Base-by-base conservation (phyloP, 2,329 filamentous ascomycete species). In the Colletotrichum sp. region DNA sequence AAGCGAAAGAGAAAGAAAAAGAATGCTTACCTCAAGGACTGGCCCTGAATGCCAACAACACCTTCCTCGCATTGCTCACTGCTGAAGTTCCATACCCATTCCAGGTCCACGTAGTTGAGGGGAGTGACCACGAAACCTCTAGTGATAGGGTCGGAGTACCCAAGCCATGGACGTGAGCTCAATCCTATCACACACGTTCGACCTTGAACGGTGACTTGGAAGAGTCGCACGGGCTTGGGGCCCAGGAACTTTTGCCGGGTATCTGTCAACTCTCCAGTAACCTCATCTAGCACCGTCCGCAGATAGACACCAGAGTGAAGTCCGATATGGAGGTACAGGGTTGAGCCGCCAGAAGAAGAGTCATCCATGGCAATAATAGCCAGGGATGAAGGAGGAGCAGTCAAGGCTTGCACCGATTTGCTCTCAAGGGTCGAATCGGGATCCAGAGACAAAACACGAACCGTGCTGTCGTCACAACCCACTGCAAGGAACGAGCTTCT, bases 331-430 rank as follows among this genome's bases (percentile, higher is more conserved):
- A 99, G 91, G 82, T 98, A 99, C 6, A 98, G 90, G 0, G 96
- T 98, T 13, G 93, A 95, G 21, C 96, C 95, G 28, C 96, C 96
- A 3, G 95, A 95, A 3, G 95, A 95, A 2, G 96, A 98, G 84
- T 99, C 97, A 16, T 95, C 92, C 96, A 99, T 99, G 9, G 95
- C 90, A 89, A 98, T 98, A 80, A 99, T 98, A 49, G 94, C 94
- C 59, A 99, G 87, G 1, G 95, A 93, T 15, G 95, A 98, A 9
- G 97, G 97, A 0, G 96, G 94, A 4, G 96, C 96, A 5, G 96
- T 98, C 78, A 99, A 87, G 18, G 96, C 96, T 84, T 99, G 97
- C 4, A 99, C 95, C 6, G 96, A 98, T 82, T 98, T 98, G 84
- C 94, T 97, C 84, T 98, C 95, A 13, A 99, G 88, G 0, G 96